These are phyloP conservation scores for Clarireedia homoeocarpa DNA, from an alignment of 2,329 filamentous ascomycete genomes.

Conservation along the genomic window DNA sequence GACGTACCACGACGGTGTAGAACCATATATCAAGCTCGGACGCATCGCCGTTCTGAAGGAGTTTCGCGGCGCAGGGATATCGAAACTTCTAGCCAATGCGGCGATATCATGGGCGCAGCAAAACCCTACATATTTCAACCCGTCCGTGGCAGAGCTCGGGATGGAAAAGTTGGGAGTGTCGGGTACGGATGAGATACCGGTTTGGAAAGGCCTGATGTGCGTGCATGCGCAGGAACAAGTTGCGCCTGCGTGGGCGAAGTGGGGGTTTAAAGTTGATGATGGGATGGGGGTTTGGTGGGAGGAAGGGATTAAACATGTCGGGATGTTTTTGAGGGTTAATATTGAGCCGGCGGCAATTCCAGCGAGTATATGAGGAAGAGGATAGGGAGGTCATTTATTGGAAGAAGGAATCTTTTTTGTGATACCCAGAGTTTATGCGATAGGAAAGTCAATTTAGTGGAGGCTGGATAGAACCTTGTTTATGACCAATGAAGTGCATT, in stretches of 20 bases:
- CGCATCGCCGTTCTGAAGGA: constrained; percentile 62
- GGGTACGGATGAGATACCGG: constrained; percentile 36
- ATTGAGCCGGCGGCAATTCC: constrained; percentile 15
- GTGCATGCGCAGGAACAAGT: constrained; percentile 71
- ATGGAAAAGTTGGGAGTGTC: constrained; percentile 37
- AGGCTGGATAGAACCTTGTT: too few species aligned
- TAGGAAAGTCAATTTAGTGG: too few species aligned
- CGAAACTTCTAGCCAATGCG: constrained; percentile 55
- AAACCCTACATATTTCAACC: constrained; percentile 50
- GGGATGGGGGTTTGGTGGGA: constrained; percentile 72
- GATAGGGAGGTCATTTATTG: not conserved
- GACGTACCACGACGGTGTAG: constrained; percentile 49
- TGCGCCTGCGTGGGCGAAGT: constrained; percentile 55
- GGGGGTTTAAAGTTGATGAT: constrained; percentile 69
- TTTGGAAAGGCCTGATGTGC: constrained; percentile 69
- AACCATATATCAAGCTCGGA: constrained; percentile 78
- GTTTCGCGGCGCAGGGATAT: constrained; percentile 47
- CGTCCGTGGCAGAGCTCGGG: constrained; percentile 34
- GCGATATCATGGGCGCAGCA: constrained; percentile 59
- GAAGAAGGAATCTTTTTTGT: not conserved
- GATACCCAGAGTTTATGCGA: too few species aligned
- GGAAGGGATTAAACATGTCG: constrained; percentile 78
- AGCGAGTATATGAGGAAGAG: too few species aligned
- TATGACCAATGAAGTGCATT: too few species aligned
- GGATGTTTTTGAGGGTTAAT: constrained; percentile 58